Evolutionary conservation across 1,139 yeast species (phyloP), one percentile per base, ranked within the genome.

Genomic region (Schwanniomyces etchellsii): DNA sequence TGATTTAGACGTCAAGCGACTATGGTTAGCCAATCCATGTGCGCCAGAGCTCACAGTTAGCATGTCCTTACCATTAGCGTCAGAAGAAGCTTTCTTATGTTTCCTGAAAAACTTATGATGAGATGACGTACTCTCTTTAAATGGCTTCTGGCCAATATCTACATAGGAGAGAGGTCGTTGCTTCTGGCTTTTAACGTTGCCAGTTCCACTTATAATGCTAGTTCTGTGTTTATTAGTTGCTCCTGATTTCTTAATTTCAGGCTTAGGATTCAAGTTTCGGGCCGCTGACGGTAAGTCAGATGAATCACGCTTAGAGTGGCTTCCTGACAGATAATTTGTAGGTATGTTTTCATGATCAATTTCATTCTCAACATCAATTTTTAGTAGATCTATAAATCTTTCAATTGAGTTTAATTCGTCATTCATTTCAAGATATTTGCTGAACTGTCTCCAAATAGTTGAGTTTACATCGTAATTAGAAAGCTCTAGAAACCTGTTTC

Each of bases 401-500:
- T 67, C 45, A 60, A 72, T 43, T 58, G 83, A 20, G 70, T 70
- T 37, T 63, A 69, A 34, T 54, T 52, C 70, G 34, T 70, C 68
- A 22, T 60, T 70, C 2, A 57, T 41, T 1, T 42, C 48, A 23
- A 67, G 43, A 29, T 50, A 56, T 31, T 57, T 55, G 26, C 68
- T 50, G 37, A 73, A 62, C 34, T 45, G 82, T 57, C 42, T 75
- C 69, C 66, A 74, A 48, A 51, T 66, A 52, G 50, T 63, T 47
- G 64, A 69, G 55, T 44, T 70, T 48, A 42, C 62, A 49, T 80
- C 86, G 49, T 82, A 82, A 32, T 80, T 84, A 26, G 78, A 72
- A 39, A 88, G 60, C 33, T 75, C 78, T 16, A 86, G 56, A 45
- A 86, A 86, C 22, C 72, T 60, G 31, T 74, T 70, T 0, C 91